Evolutionary conservation across 768 basidiomycete species (phyloP), one percentile per base, ranked within the genome.

Genomic region (Auriscalpium orientale): DNA sequence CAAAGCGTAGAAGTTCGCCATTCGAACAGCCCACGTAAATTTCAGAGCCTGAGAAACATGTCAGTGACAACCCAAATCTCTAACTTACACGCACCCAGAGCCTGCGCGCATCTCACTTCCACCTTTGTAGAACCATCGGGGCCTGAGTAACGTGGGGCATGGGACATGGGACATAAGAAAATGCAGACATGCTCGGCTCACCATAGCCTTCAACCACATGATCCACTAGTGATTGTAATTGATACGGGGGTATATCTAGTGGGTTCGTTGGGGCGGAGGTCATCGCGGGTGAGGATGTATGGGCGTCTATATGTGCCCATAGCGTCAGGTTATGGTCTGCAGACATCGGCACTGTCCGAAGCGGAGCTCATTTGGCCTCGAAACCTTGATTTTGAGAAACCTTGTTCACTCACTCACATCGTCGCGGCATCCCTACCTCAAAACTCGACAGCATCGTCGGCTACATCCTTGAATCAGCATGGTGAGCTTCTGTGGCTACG

Each of bases 1-100:
- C 78, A 66, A 87, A 95, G 45, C 92, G 85, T 37, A 93, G 71
- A 8, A 97, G 76, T 61, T 91, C 83, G 20, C 94, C 92, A 57
- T 93, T 91, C 20, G 84, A 82, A 58, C 87, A 88, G 12, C 92
- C 94, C 12, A 91, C 79, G 61, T 93, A 95, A 22, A 95, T 80
- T 64, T 97, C 93, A 44, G 84, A 84, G 35, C 85, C 90, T 28
- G 28, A 4, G 7, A 28, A 28, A 28, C 28, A 28, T 28, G 28
- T 28, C 28, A 28, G 28, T 91, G 52, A 16, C 40, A 35, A 35
- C 18, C 11, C 53, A 56, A 54, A 8, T 52, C 51, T 18, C 50
- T 46, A 57, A 51, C 28, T 18, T 37, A 16, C 8, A 56, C 63
- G 4, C 46, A 66, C 67, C 66, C 15, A 67, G 55, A 8, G 66